Evolutionary conservation across 1,284 basidiomycete genomes (phyloP).

Genomic region (Ceratobasidium sp.): DNA sequence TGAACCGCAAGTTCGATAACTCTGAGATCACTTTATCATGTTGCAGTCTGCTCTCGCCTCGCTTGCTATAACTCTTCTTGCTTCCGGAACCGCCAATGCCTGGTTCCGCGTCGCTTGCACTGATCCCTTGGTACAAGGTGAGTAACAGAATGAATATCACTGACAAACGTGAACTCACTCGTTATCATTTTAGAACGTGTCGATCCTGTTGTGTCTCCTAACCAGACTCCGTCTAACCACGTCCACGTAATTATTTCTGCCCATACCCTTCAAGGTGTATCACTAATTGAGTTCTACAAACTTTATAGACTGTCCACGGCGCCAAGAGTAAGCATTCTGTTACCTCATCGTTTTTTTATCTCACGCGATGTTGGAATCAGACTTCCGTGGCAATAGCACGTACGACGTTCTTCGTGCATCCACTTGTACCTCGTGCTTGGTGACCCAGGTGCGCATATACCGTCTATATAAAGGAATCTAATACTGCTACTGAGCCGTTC

Average conservation of each 20-base stretch:
- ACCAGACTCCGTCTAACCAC: slow-evolving; percentile 59
- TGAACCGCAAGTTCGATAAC: too few relatives aligned
- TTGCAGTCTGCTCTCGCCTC: slow-evolving; percentile 21
- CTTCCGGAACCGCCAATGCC: slow-evolving; percentile 53
- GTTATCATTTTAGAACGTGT: slow-evolving; percentile 56
- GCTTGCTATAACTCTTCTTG: slow-evolving; percentile 48
- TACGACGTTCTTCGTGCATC: slow-evolving; percentile 59
- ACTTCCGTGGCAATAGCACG: slow-evolving; percentile 58
- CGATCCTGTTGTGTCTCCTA: slow-evolving; percentile 63
- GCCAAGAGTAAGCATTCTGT: slow-evolving; percentile 28
- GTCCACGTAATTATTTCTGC: slow-evolving; percentile 57
- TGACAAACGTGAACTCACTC: background rate
- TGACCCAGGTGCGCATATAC: slow-evolving; percentile 28
- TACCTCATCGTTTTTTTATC: background rate
- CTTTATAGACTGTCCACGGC: slow-evolving; percentile 16
- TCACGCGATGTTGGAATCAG: slow-evolving; percentile 28
- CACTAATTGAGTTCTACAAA: slow-evolving; percentile 12
- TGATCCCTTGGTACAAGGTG: slow-evolving; percentile 56
- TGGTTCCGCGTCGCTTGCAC: slow-evolving; percentile 63
- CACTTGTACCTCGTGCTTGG: slow-evolving; percentile 59
- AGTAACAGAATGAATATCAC: background rate
- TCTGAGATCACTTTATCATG: background rate
- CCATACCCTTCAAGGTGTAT: slow-evolving; percentile 2
- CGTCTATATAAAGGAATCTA: background rate
- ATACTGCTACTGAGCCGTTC: too few relatives aligned